Base-by-base conservation (phyloP, 805 yeast species). In the Spathaspora hagerdaliae region DNA sequence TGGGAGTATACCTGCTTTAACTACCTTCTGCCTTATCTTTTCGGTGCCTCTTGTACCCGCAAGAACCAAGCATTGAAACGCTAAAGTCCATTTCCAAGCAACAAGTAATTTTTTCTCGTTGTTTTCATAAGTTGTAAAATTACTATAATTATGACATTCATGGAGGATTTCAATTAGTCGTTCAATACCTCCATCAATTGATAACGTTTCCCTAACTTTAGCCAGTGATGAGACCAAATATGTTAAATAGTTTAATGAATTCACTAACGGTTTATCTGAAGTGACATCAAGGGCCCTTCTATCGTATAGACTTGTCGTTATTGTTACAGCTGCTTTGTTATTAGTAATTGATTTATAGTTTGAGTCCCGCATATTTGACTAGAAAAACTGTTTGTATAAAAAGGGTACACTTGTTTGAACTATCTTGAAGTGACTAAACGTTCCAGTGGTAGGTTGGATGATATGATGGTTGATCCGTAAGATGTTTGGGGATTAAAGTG, bases 31-130 rank as follows among this genome's bases (percentile, higher is more conserved):
- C 42, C 99, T 74, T 41, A 91, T 87, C 43, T 73, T 69, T 63
- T 91, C 97, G 1, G 95, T 82, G 24, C 99, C 99, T 53, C 97
- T 76, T 1, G 97, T 90, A 11, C 97, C 97, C 14, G 92, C 82
- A 45, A 89, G 75, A 1, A 92, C 96, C 45, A 92, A 69, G 61
- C 97, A 91, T 69, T 92, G 99, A 59, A 94, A 82, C 0, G 97
- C 87, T 44, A 92, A 69, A 6, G 96, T 87, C 99, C 99, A 92
- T 68, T 92, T 92, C 97, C 97, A 92, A 0, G 96, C 91, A n/a
- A 85, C 73, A 51, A 88, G 71, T 26, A 82, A 76, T 48, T 69
- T 72, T 50, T 59, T 64, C 46, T 72, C 77, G 41, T 63, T 59
- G 49, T 64, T 65, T 42, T 65, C 72, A 39, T 46, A 53, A 31